Evolutionary conservation across 257 asterid genomes (phyloP), one percentile per base, ranked within the genome.

Genomic region (Hygrophila difformis): DNA sequence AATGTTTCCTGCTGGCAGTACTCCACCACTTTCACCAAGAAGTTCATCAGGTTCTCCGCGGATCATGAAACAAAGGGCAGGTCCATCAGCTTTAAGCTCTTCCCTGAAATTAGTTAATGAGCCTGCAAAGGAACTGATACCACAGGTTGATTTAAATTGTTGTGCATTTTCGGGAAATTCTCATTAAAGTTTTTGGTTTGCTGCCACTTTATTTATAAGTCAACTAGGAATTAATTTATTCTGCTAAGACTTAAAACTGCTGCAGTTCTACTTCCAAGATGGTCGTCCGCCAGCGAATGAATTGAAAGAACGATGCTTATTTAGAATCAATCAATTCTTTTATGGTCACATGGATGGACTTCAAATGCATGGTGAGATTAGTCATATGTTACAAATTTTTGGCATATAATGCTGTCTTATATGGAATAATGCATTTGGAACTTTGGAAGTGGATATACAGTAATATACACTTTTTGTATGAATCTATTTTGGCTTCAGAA

Each of bases 1-100:
- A 21, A 86, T 86, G 93, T 91, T 91, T 72, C 84, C 96, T 57
- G 94, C 96, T 67, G 96, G 96, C 41, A 91, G 99, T 67, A 80
- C 99, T 7, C 99, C 99, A 15, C 99, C 99, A 54, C 99, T 91
- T 65, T 91, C 99, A 35, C 99, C 99, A 11, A 80, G 99, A 70
- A 86, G 95, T 60, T 91, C 96, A 42, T 64, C 92, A 42, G 96
- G 93, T 39, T 91, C 99, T 24, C 99, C 99, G 63, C 82, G 99
- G 68, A 56, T 71, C 59, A 67, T 66, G 61, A 91, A 83, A 74
- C 99, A 76, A 24, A 78, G 94, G 77, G 70, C 76, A 37, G 95
- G 94, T 24, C 96, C 82, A 3, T 82, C 96, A 46, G 66, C 73
- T 49, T 71, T 91, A 51, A 78, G 94, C 31, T 91, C 96, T 56